Evolutionary conservation across 306 rosid species (phyloP).

Genomic region (Sindora glabra): DNA sequence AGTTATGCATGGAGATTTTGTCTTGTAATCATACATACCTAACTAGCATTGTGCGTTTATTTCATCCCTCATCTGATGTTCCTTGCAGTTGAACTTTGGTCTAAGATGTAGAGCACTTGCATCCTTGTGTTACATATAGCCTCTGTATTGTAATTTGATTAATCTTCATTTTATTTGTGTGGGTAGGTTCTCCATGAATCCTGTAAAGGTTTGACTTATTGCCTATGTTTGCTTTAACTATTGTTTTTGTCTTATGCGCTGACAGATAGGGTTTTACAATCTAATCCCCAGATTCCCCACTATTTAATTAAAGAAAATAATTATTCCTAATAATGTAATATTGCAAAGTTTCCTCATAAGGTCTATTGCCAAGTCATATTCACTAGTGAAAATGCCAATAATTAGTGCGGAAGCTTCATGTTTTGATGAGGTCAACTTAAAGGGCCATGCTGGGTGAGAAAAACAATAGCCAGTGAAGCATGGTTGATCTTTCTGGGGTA

Average conservation of each 20-base stretch:
- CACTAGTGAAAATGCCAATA: not conserved
- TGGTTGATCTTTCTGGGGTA: too few relatives aligned
- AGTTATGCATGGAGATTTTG: not conserved
- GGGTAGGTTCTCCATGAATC: conserved; percentile 77
- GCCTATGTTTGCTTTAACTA: conserved; percentile 21
- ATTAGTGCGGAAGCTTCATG: too few relatives aligned
- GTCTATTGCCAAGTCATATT: conserved; percentile 3
- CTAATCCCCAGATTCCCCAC: too few relatives aligned
- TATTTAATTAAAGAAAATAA: conserved; percentile 1
- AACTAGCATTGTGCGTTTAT: too few relatives aligned
- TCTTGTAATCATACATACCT: not conserved
- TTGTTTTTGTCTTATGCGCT: conserved; percentile 13
- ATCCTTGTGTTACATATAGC: conserved; percentile 6
- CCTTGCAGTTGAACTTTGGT: conserved; percentile 8
- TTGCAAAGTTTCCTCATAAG: not conserved
- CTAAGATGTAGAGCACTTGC: not conserved
- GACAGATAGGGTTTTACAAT: conserved; percentile 20
- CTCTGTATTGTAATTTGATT: conserved; percentile 12
- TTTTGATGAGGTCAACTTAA: too few relatives aligned
- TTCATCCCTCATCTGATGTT: not conserved
- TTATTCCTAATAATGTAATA: not conserved
- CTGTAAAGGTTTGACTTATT: conserved; percentile 52
- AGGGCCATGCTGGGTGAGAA: too few relatives aligned
- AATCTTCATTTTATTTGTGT: conserved; percentile 23
- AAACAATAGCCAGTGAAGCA: too few relatives aligned